Base-by-base conservation (phyloP, 345 rosid species). In the Corchorus olitorius region DNA sequence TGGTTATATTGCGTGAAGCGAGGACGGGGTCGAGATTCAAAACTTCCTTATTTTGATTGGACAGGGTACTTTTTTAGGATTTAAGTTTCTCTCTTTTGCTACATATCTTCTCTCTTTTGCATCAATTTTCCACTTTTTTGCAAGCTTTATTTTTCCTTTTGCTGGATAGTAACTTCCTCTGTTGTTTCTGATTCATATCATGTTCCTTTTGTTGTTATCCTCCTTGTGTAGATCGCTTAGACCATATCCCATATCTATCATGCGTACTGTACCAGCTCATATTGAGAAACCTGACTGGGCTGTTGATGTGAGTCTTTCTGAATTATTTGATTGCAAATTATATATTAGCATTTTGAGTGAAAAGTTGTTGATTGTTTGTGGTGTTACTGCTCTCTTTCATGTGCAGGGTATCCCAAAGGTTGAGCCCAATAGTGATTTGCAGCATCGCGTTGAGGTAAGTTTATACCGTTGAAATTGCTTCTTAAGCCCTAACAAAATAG, bases 221-320 rank as follows among this genome's bases (percentile, higher is more conserved):
- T 74, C 68, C 10, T 62, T 86, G 65, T 75, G 68, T 87, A 96
- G 99, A 78, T 72, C 86, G 0, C 83, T 93, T 63, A 91, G 92
- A 83, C 99, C 97, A 52, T 92, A 83, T 86, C 99, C 90, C 20
- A 89, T 93, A 75, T 96, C 97, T 69, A 70, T 84, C 56, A 83
- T 74, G 76, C 93, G 87, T 71, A 15, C 55, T 60, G 89, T 93
- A 70, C 98, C 98, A 80, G 82, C 84, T 72, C 87, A 81, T 73
- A 84, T 96, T 55, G 90, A 88, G 5, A 82, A 70, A 80, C 98
- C 98, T 82, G 98, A 93, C 76, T 93, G 98, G 99, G 99, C 97
- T 56, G 49, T 83, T 77, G 97, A 92, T 85, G 99, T 96, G 76
- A 93, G 97, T 84, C 43, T 52, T 52, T 27, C 17, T 70, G 33